These are phyloP conservation scores for Glycine latifolia DNA, from an alignment of 306 rosid species.

Conservation along the genomic window DNA sequence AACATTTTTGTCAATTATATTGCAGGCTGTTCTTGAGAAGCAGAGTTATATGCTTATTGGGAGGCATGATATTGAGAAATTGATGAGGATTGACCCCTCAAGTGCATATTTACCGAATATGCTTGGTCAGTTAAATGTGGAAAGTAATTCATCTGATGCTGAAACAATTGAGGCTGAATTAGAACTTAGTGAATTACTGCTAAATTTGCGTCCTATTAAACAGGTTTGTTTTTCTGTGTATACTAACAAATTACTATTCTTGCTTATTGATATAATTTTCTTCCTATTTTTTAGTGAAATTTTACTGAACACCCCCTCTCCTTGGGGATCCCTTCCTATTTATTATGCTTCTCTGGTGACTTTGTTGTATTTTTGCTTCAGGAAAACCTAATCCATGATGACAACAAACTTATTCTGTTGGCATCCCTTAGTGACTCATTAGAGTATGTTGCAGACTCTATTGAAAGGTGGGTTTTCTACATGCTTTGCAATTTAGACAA, in stretches of 20 bases:
- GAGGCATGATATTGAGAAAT: constrained; percentile 92
- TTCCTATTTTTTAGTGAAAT: constrained; percentile 3
- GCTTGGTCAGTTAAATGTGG: constrained; percentile 59
- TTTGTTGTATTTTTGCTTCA: constrained; percentile 49
- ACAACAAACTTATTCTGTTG: constrained; percentile 91
- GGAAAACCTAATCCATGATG: constrained; percentile 98
- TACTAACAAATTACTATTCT: constrained; percentile 21
- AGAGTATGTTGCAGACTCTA: constrained; percentile 95
- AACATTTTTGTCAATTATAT: constrained; percentile 41
- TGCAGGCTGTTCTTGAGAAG: constrained; percentile 98
- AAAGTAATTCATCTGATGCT: constrained; percentile 66
- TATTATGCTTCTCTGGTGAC: constrained; percentile 38
- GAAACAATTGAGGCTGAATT: constrained; percentile 83
- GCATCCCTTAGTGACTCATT: constrained; percentile 98
- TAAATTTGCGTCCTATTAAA: constrained; percentile 87
- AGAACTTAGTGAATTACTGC: constrained; percentile 74
- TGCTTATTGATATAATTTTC: background rate
- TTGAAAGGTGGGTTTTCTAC: constrained; percentile 80
- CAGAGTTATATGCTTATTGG: constrained; percentile 99
- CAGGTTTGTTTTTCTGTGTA: constrained; percentile 67
- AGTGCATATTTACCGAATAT: constrained; percentile 77
- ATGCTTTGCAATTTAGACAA: constrained; percentile 28
- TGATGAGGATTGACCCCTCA: constrained; percentile 88
- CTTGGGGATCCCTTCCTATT: constrained; percentile 4
- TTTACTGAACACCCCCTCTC: background rate